Base-by-base conservation (phyloP, 306 rosid genomes). In the Phaseolus lunatus region DNA sequence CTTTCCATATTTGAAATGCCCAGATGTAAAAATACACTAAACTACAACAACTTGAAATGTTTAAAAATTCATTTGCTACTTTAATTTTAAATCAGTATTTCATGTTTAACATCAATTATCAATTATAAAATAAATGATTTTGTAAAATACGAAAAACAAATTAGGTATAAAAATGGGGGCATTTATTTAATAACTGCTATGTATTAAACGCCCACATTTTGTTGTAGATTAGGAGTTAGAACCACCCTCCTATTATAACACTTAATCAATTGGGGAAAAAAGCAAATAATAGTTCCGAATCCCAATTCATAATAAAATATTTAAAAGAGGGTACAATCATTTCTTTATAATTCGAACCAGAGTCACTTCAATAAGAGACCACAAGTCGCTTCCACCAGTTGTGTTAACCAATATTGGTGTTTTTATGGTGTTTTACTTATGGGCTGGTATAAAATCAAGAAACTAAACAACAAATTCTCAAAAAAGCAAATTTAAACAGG, bases 301-400 rank as follows among this genome's bases (percentile, higher is more conserved):
- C 44, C 70, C 49, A 53, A 67, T 66, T 66, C 74, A 45, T 37
- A 56, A 66, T 50, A 56, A 67, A 33, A 67, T 49, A 48, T 67
- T 74, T 48, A 35, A 74, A 67, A 33, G 19, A 48, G 49, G 58
- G 23, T 70, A 24, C 5, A 45, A 18, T 67, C 37, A 59, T 62
- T 19, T 75, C 16, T 37, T 44, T 19, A 44, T 67, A 37, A 37
- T 37, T 35, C 41, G 41, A 35, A 35, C 41, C 11, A 4, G 41
- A 35, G 5, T 8, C 41, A 35, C 10, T 35, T 35, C 10, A 37
- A 8, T 9, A 37, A 8, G 43, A 2, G 43, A 35, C 2, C 39
- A 35, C 43, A 37, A 37, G 11, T 37, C 43, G 11, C 11, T 37
- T 0, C 43, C 3, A 37, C 11, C 11, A 37, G 10, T 37, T 37